These are phyloP conservation scores for Oryza meridionalis DNA, from an alignment of 176 grass and related monocot genomes.

Conservation along the genomic window DNA sequence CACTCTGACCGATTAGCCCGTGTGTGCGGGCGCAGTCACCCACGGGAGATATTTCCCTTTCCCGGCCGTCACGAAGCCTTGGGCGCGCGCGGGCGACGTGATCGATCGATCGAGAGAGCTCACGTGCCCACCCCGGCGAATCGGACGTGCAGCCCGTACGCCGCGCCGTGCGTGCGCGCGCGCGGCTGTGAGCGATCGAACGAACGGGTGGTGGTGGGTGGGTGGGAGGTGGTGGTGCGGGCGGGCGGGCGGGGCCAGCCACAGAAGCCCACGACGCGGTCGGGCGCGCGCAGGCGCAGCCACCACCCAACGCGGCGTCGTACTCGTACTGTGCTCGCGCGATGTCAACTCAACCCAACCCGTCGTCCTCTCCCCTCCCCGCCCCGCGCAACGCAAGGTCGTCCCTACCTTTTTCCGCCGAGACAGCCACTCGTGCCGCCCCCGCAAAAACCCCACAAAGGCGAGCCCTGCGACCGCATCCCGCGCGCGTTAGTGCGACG, in stretches of 20 bases:
- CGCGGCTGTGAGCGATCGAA: not conserved
- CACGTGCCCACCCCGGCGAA: not conserved
- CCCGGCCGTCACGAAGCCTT: not conserved
- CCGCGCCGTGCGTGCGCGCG: not conserved
- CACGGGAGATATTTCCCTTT: conserved; percentile 2
- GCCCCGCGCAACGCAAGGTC: not conserved
- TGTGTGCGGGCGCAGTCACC: not conserved
- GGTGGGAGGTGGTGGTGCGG: too few relatives aligned
- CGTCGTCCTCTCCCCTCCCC: too few relatives aligned
- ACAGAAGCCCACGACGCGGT: conserved; percentile 8
- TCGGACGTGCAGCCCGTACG: not conserved
- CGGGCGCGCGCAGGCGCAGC: conserved; percentile 16
- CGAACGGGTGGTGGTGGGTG: conserved; percentile 3
- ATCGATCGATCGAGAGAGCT: not conserved
- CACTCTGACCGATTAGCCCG: not conserved
- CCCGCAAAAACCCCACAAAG: not conserved
- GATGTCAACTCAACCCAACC: conserved; percentile 33
- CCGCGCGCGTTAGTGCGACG: not conserved
- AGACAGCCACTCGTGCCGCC: not conserved
- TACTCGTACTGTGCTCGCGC: not conserved
- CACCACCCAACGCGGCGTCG: conserved; percentile 52
- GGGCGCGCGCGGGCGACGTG: not conserved
- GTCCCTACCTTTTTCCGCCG: not conserved
- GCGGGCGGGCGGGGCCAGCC: not conserved
- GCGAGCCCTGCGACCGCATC: not conserved